A percentile compares a stretch with the other conserved stretches of the same genome.
phyloP scores from a whole-genome alignment of 805 yeast species.

The Lipomyces orientalis region DNA sequence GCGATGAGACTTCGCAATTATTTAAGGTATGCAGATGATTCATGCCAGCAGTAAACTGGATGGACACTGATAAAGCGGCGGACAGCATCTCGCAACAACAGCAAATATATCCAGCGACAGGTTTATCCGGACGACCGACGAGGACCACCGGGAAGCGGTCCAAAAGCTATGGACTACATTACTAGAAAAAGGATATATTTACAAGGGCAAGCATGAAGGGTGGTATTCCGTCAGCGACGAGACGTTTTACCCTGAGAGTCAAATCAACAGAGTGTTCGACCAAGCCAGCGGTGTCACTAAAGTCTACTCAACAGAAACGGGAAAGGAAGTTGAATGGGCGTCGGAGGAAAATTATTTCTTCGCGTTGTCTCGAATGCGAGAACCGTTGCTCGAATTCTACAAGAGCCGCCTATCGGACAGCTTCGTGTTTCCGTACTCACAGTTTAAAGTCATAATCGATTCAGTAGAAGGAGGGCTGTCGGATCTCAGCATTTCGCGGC shows the following conservation, averaged over 20 bases:
- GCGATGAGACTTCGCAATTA: slow-evolving; percentile 68
- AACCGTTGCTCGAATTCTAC: slow-evolving; percentile 56
- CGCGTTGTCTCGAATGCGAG: slow-evolving; percentile 65
- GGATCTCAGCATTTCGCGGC: slow-evolving; percentile 89
- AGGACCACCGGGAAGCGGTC: slow-evolving; percentile 73
- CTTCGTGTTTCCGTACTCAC: slow-evolving; percentile 70
- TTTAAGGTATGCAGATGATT: slow-evolving; percentile 51
- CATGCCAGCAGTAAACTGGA: not conserved
- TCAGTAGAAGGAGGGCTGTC: slow-evolving; percentile 59
- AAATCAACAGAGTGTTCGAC: slow-evolving; percentile 56
- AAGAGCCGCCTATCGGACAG: slow-evolving; percentile 51
- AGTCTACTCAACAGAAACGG: slow-evolving; percentile 63
- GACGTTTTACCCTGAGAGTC: slow-evolving; percentile 86
- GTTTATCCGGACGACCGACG: slow-evolving; percentile 89
- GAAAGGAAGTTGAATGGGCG: slow-evolving; percentile 74
- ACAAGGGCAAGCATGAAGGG: slow-evolving; percentile 83
- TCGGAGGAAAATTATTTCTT: slow-evolving; percentile 89
- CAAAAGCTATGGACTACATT: slow-evolving; percentile 67
- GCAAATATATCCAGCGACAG: slow-evolving; percentile 68
- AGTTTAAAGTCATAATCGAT: slow-evolving; percentile 58
- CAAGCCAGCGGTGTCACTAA: slow-evolving; percentile 39
- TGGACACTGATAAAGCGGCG: not conserved
- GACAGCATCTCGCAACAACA: slow-evolving; percentile 57
- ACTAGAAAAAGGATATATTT: slow-evolving; percentile 65
- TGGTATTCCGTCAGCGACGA: slow-evolving; percentile 97